A percentile compares a stretch with the other conserved stretches of the same genome.
These are phyloP conservation scores for Coniochaeta sp. DNA, from an alignment of 2,329 filamentous ascomycete species.

Conservation along the genomic window DNA sequence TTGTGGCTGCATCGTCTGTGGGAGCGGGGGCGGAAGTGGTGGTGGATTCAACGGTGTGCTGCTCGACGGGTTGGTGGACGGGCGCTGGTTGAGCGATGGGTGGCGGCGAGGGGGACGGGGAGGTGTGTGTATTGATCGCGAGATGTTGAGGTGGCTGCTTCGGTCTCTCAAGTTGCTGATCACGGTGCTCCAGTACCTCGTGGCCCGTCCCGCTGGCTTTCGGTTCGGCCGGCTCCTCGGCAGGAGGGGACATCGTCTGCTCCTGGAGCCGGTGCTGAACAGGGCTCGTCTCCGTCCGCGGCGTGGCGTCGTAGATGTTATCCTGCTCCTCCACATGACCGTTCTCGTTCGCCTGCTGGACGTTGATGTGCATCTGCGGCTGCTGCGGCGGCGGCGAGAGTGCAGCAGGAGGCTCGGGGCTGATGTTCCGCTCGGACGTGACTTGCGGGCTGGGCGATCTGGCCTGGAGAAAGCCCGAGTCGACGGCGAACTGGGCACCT, in stretches of 20 bases:
- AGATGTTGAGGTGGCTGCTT: neutral
- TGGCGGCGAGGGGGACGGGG: neutral
- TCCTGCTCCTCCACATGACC: constrained; percentile 15
- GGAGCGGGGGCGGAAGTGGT: no score
- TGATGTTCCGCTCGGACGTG: constrained; percentile 12
- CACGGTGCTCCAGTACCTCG: constrained; percentile 2
- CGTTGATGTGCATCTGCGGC: constrained; percentile 3
- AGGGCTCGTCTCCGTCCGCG: constrained; percentile 9
- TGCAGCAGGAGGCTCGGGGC: constrained; percentile 11
- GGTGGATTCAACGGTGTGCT: no score
- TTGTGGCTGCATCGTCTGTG: no score
- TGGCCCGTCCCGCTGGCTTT: constrained; percentile 10
- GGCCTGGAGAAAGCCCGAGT: neutral
- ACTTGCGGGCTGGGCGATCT: constrained; percentile 11
- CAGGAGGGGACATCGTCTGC: neutral
- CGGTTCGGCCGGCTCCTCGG: constrained; percentile 6
- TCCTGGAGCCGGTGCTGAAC: neutral
- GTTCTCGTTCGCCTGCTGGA: constrained; percentile 11
- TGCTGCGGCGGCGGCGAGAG: neutral
- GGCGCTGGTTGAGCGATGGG: neutral
- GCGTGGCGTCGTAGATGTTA: constrained; percentile 27
- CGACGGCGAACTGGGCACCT: neutral
- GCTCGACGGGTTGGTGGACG: constrained; percentile 1
- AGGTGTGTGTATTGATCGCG: neutral
- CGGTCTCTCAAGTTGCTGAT: neutral